Evolutionary conservation across 192 early-diverging fungal genomes (phyloP).

Genomic region (Coemansia sp.): DNA sequence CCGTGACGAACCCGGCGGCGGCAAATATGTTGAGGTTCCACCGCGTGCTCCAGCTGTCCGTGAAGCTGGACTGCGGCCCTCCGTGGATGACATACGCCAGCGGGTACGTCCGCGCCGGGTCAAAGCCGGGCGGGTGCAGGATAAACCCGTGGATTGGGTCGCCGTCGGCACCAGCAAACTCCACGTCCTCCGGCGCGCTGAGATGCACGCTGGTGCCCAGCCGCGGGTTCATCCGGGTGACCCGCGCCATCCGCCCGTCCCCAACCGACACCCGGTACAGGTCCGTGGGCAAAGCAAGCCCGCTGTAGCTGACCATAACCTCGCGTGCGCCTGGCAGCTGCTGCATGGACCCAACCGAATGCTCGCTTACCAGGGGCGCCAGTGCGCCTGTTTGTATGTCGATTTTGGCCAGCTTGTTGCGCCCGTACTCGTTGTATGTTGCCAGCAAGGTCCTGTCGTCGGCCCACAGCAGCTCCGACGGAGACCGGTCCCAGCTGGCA

Average conservation of each 20-base stretch:
- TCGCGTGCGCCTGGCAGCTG: constrained; percentile 40
- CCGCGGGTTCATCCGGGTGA: constrained; percentile 47
- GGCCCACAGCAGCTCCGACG: constrained; percentile 56
- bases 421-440: constrained; percentile 66
- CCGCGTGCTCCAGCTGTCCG: constrained; percentile 56
- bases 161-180: constrained; percentile 61
- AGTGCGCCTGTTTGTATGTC: constrained; percentile 55
- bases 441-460: constrained; percentile 57
- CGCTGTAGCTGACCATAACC: constrained; percentile 54
- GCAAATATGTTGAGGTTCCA: constrained; percentile 81
- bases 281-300: constrained; percentile 57
- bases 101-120: constrained; percentile 61
- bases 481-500: constrained; percentile 64
- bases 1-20: constrained; percentile 67
- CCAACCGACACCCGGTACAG: constrained; percentile 47
- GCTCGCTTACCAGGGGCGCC: constrained; percentile 50
- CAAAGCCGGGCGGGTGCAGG: constrained; percentile 53
- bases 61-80: constrained; percentile 67
- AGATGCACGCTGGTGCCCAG: constrained; percentile 39
- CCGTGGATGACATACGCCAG: constrained; percentile 82
- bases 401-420: constrained; percentile 60
- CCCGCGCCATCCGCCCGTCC: constrained; percentile 27
- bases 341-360: constrained; percentile 50
- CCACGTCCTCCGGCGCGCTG: constrained; percentile 62
- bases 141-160: constrained; percentile 49